A percentile compares a stretch with the other conserved stretches of the same genome.
Evolutionary conservation across 768 basidiomycete species (phyloP).

Genomic region (Auricularia cornea): DNA sequence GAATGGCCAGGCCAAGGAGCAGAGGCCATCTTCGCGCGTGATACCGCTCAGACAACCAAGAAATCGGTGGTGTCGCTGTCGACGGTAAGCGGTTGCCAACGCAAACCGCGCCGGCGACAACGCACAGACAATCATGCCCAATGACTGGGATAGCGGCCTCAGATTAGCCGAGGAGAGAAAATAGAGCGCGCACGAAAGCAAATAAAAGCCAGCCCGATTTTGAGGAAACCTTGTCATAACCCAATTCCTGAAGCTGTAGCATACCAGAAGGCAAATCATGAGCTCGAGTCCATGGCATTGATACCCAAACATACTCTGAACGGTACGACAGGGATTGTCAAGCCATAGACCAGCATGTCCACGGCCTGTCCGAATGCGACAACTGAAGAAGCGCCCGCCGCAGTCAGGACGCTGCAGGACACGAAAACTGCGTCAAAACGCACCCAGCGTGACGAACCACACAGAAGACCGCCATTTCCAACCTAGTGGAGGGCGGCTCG

Average conservation of each 20-base stretch:
- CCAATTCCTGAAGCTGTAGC: conserved; percentile 48
- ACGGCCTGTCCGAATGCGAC: conserved; percentile 44
- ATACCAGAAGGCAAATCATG: background rate
- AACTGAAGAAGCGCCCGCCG: conserved; percentile 19
- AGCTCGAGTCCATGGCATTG: background rate
- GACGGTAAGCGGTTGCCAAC: too few species aligned
- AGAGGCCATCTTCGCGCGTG: background rate
- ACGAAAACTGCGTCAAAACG: conserved; percentile 2
- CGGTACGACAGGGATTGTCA: conserved; percentile 56
- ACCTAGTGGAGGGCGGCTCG: conserved; percentile 29
- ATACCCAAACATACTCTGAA: background rate
- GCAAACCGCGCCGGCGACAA: background rate
- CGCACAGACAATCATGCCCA: conserved; percentile 47
- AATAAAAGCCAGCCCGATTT: conserved; percentile 54
- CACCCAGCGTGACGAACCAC: conserved; percentile 43
- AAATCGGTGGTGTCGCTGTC: background rate
- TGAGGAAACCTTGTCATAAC: conserved; percentile 37
- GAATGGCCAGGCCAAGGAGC: background rate
- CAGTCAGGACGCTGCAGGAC: background rate
- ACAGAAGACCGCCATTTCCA: conserved; percentile 51
- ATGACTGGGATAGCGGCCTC: conserved; percentile 32
- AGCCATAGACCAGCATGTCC: conserved; percentile 50
- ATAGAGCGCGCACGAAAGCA: conserved; percentile 38
- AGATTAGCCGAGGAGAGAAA: conserved; percentile 4
- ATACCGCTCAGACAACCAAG: background rate